These are phyloP conservation scores for Xanthoceras sorbifolium DNA, from an alignment of 345 rosid genomes.

Conservation along the genomic window DNA sequence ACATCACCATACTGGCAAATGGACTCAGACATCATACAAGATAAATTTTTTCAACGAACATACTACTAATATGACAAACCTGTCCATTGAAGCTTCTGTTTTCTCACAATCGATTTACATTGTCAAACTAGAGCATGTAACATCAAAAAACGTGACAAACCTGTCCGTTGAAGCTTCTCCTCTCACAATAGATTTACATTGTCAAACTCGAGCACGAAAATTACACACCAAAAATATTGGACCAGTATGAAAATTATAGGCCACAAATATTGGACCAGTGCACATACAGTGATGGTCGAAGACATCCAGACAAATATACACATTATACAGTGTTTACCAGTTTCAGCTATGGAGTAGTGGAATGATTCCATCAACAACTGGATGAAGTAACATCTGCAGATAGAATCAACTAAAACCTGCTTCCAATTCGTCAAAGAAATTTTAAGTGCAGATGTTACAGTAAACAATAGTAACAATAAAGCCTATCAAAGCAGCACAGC, in stretches of 20 bases:
- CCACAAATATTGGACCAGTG: too few relatives aligned
- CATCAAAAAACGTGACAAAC: too few relatives aligned
- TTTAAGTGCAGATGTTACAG: not conserved
- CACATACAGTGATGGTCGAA: too few relatives aligned
- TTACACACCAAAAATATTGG: too few relatives aligned
- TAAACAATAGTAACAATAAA: not conserved
- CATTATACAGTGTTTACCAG: not conserved
- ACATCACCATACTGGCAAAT: not conserved
- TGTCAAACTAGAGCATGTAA: too few relatives aligned
- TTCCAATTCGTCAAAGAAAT: slow-evolving; percentile 6
- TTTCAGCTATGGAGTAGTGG: not conserved
- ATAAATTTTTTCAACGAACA: too few relatives aligned
- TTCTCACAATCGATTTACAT: too few relatives aligned
- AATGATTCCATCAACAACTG: not conserved
- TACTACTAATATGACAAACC: not conserved
- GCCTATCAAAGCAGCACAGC: not conserved
- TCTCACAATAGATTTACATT: too few relatives aligned
- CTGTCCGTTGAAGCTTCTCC: too few relatives aligned
- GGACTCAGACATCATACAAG: not conserved
- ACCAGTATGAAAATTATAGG: too few relatives aligned
- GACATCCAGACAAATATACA: not conserved
- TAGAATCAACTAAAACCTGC: not conserved
- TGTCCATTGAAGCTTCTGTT: not conserved
- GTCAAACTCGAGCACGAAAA: too few relatives aligned
- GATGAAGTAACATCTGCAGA: not conserved